phyloP scores from a whole-genome alignment of 805 yeast genomes.

The Scheffersomyces coipomensis region DNA sequence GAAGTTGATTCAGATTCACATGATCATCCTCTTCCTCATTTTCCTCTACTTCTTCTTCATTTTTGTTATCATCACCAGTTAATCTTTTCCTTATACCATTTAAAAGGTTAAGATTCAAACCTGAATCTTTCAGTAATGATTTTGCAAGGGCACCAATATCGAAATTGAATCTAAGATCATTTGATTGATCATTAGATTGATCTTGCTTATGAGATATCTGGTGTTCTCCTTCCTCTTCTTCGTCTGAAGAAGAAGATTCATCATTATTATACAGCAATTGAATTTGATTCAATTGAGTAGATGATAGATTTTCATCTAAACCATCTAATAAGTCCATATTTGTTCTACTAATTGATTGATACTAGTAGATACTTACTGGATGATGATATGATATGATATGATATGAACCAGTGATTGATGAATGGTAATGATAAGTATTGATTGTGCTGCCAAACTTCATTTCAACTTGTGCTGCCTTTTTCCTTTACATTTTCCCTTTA shows the following conservation, averaged over 20 bases:
- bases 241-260: background rate
- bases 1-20: background rate
- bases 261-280: background rate
- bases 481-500: too few relatives aligned
- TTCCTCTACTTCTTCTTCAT: slow-evolving; percentile 4
- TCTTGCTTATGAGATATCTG: background rate
- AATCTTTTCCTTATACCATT: slow-evolving; percentile 25
- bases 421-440: too few relatives aligned
- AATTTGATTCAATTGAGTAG: slow-evolving; percentile 1
- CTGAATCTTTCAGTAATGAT: background rate
- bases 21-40: background rate
- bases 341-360: too few relatives aligned
- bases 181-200: background rate
- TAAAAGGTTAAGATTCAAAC: slow-evolving; percentile 15
- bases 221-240: slow-evolving; percentile 4
- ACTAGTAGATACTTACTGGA: too few relatives aligned
- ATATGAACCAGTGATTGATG: too few relatives aligned
- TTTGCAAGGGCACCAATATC: slow-evolving; percentile 4
- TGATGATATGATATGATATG: too few relatives aligned
- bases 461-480: too few relatives aligned
- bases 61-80: slow-evolving; percentile 15
- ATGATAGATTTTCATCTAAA: slow-evolving; percentile 13
- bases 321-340: slow-evolving; percentile 21
- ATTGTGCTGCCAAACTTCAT: too few relatives aligned
- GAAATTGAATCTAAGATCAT: slow-evolving; percentile 6